Percentiles rank a stretch among this genome's conserved stretches.
These are phyloP conservation scores for Leishmania gerbilli DNA, from an alignment of 208 protist genomes.

Conservation along the genomic window DNA sequence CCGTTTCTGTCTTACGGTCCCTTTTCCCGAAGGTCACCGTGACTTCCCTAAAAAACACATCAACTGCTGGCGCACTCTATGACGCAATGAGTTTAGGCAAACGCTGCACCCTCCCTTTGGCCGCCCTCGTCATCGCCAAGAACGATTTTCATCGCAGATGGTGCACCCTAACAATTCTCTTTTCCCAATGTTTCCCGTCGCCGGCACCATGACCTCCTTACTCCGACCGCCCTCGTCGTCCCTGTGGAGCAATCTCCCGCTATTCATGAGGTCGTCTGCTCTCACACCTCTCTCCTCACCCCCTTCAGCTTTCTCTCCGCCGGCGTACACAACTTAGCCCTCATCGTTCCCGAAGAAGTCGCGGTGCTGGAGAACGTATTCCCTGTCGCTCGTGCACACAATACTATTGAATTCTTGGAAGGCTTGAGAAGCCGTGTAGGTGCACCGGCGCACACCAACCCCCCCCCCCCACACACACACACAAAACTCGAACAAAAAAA, in stretches of 20 bases:
- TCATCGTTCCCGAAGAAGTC: conserved; percentile 6
- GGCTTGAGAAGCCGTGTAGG: background rate
- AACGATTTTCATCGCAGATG: background rate
- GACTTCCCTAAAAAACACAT: background rate
- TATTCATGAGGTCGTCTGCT: background rate
- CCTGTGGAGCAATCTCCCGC: background rate
- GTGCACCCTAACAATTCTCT: no score
- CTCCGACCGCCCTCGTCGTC: background rate
- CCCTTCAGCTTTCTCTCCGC: background rate
- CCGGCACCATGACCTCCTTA: background rate
- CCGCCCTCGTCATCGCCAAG: no score
- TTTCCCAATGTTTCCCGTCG: no score
- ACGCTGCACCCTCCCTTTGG: background rate
- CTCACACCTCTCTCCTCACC: background rate
- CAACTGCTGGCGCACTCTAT: background rate
- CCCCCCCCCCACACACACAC: background rate
- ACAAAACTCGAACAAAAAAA: background rate
- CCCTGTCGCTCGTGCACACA: background rate
- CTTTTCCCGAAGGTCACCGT: background rate
- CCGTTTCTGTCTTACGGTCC: background rate
- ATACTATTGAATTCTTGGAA: background rate
- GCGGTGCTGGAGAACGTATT: background rate
- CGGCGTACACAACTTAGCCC: background rate
- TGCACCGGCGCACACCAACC: background rate
- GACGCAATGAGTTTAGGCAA: background rate